phyloP scores from a whole-genome alignment of 2,329 filamentous ascomycete species.

The Stachybotrys chlorohalonatus region DNA sequence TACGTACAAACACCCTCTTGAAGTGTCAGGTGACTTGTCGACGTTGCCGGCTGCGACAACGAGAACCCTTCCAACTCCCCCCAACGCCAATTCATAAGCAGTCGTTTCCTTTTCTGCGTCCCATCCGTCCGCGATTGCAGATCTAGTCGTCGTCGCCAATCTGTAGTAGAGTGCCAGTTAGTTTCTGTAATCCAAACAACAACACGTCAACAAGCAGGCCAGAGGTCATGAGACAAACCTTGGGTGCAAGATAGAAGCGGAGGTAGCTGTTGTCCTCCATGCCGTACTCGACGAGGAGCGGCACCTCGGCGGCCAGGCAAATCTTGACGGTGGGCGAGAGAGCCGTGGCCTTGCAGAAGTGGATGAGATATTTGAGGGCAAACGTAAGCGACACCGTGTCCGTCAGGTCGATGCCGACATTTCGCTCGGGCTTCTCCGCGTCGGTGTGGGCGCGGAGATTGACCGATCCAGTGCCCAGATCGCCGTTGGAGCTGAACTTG shows the following conservation, averaged over 20 bases:
- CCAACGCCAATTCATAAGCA: neutral
- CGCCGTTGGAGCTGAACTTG: conserved; percentile 87
- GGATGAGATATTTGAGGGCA: conserved; percentile 98
- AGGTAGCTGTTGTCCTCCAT: conserved; percentile 62
- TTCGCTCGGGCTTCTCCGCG: conserved; percentile 78
- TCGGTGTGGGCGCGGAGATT: conserved; percentile 83
- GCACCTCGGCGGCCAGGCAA: conserved; percentile 92
- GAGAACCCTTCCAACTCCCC: neutral
- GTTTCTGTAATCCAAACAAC: neutral
- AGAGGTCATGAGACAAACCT: conserved; percentile 49
- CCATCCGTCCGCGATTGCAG: neutral
- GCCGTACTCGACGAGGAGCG: conserved; percentile 90
- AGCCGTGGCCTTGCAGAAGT: conserved; percentile 96
- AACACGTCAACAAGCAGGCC: too few species aligned
- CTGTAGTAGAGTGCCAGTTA: conserved; percentile 11
- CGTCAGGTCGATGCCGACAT: conserved; percentile 80
- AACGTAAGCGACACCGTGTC: conserved; percentile 94
- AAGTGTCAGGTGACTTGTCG: conserved; percentile 7
- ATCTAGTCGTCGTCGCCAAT: conserved; percentile 31
- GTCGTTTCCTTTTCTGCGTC: neutral
- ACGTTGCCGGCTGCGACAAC: neutral
- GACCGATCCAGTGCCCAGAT: conserved; percentile 92
- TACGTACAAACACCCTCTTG: neutral
- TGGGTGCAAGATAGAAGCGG: conserved; percentile 95
- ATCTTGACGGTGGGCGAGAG: conserved; percentile 79